These are phyloP conservation scores for Anthracocystis walkeri DNA, from an alignment of 1,284 basidiomycete species.

Conservation along the genomic window DNA sequence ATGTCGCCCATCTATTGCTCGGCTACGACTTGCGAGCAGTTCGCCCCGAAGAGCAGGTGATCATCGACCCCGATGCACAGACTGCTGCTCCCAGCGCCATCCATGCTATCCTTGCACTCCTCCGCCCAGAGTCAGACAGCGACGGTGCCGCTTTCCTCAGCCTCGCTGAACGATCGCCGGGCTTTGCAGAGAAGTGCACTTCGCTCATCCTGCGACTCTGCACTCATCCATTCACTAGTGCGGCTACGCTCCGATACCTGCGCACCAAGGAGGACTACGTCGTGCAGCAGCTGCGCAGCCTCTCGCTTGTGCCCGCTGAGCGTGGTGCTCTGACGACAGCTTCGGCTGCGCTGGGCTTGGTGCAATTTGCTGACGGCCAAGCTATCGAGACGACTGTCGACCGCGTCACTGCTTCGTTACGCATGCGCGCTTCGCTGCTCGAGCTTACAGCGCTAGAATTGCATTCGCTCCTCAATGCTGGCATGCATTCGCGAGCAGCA, in stretches of 20 bases:
- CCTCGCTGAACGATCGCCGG: constrained; percentile 72
- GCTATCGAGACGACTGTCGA: constrained; percentile 81
- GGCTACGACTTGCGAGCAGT: constrained; percentile 77
- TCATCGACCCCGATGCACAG: constrained; percentile 71
- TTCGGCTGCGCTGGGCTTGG: constrained; percentile 75
- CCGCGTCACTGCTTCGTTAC: constrained; percentile 81
- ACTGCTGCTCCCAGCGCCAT: constrained; percentile 73
- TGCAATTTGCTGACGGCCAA: constrained; percentile 79
- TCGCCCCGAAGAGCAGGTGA: constrained; percentile 70
- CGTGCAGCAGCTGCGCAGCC: constrained; percentile 80
- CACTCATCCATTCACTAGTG: constrained; percentile 83
- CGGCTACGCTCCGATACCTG: constrained; percentile 86
- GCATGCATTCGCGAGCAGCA: constrained; percentile 68
- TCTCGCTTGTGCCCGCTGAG: constrained; percentile 72
- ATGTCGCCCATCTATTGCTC: constrained; percentile 88
- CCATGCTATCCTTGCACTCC: constrained; percentile 77
- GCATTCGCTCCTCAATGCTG: constrained; percentile 83
- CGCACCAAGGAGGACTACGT: constrained; percentile 91
- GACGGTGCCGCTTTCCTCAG: constrained; percentile 33
- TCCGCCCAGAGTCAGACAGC: constrained; percentile 40
- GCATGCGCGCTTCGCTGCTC: constrained; percentile 84
- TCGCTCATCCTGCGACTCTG: constrained; percentile 87
- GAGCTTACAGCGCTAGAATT: constrained; percentile 89
- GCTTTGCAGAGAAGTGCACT: constrained; percentile 87
- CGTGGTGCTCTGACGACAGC: constrained; percentile 26